Evolutionary conservation across 2,329 filamentous ascomycete genomes (phyloP), one percentile per base, ranked within the genome.

Genomic region (Scytalidium lignicola): DNA sequence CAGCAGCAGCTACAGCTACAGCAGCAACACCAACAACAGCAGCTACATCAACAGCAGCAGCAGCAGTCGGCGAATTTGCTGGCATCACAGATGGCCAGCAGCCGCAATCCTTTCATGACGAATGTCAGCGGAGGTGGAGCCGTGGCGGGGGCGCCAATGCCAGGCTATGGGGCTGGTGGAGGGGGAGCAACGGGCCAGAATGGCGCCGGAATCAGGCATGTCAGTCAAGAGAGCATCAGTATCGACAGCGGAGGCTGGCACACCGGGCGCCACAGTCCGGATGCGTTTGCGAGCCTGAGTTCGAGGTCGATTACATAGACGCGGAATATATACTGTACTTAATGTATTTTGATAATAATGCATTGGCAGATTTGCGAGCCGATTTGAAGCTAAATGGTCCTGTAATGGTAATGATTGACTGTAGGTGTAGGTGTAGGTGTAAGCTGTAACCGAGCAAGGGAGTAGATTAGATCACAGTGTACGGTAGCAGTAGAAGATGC

Each of bases 241-340:
- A 47, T 62, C 28, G 63, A 65, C 49, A 51, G 55, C 29, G 61
- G 61, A 74, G 48, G 75, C 82, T 56, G 78, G 86, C 49, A 78
- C 59, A 83, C 82, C 58, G 87, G 87, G 9, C 73, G 87, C 40
- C 86, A 90, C 62, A 90, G 86, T 58, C 87, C 87, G 3, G 87
- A 91, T 66, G 87, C 87, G 13, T 91, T 90, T 74, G 82, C 86
- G 2, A 87, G 84, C 45, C 70, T 91, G 18, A 64, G 62, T 59
- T 62, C 60, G 9, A 60, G 62, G 53, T 60, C 59, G 52, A 50
- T 56, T 51, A 61, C 60, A 55, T 64, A 58, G 51, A 45, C 43
- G 39, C n/a, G n/a, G n/a, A n/a, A n/a, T n/a, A n/a, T n/a, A n/a
- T n/a, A n/a, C n/a, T n/a, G n/a, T n/a, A n/a, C n/a, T n/a, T n/a